Conservation (phyloP, 73 alveolate genomes). For the Paraurostyla sp. region DNA sequence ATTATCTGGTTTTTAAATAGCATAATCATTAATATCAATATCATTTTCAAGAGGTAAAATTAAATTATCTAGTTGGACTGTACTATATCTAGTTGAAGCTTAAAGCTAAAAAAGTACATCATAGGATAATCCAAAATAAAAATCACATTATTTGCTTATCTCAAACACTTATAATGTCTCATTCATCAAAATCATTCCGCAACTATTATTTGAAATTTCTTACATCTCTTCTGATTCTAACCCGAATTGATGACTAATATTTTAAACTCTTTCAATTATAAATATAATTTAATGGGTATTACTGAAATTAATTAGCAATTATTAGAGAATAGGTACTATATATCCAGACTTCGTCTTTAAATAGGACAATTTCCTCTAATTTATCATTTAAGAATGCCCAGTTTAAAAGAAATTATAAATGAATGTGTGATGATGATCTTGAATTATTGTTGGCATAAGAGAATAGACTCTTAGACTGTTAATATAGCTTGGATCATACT, state of each 20-base stretch:
- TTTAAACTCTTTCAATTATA: not conserved
- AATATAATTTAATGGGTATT: not conserved
- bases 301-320: not conserved
- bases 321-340: not conserved
- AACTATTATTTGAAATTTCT: not conserved
- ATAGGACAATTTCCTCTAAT: not conserved
- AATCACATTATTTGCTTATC: too few species aligned
- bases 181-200: not conserved
- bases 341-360: not conserved
- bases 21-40: too few species aligned
- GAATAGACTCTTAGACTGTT: not conserved
- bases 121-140: too few species aligned
- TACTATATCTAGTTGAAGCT: too few species aligned
- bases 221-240: too few species aligned
- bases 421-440: not conserved
- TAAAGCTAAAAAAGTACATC: too few species aligned
- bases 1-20: too few species aligned
- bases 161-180: too few species aligned
- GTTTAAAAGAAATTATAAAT: not conserved
- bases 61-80: too few species aligned
- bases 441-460: not conserved
- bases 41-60: too few species aligned
- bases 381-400: not conserved
- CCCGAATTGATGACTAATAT: not conserved
- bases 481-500: not conserved